Base-by-base conservation (phyloP, 768 basidiomycete genomes). In the Dentipellis sp. region DNA sequence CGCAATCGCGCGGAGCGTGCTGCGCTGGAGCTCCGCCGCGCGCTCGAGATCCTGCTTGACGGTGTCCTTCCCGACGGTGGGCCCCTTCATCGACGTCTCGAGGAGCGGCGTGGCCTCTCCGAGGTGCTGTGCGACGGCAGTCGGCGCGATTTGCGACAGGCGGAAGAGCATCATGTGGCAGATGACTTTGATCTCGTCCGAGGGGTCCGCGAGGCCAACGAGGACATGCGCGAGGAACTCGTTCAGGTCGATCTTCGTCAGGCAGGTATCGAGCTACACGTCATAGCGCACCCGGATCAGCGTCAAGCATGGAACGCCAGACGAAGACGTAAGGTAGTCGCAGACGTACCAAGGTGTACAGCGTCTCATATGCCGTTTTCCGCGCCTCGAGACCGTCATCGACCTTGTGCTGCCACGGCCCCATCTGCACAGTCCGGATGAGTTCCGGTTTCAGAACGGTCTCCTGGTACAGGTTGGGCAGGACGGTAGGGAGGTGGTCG, bases 311-410 rank as follows among this genome's bases (percentile, higher is more conserved):
- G 51, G 54, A 36, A 61, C 39, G 47, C 48, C 38, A 2, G 37
- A 52, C 17, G 50, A 53, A 40, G 4, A 19, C 16, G 1, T 0
- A 23, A 22, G 10, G 16, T 9, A 19, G n/a, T 34, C 34, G 21
- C 38, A 36, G 22, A n/a, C 86, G 62, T 63, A 94, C 92, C 62
- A 98, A 71, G 17, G 94, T 97, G 67, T 97, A 94, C 76, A 97
- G 91, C 1, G 94, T 93, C 71, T 99, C 97, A 70, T 91, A 98
- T 2, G 97, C 95, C 0, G 91, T 94, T 77, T 97, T 98, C 57
- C 97, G 84, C 19, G 94, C 86, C 60, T 98, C 95, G 40, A 98
- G 77, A 50, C 97, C 97, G 61, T 98, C 94, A 64, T 99, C 97
- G 53, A 97, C 91, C 67, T 90, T 93, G 72, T 95, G 92, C 23